A percentile compares a stretch with the other conserved stretches of the same genome.
phyloP scores from a whole-genome alignment of 2,329 filamentous ascomycete genomes.

The Fusarium anthophilum region DNA sequence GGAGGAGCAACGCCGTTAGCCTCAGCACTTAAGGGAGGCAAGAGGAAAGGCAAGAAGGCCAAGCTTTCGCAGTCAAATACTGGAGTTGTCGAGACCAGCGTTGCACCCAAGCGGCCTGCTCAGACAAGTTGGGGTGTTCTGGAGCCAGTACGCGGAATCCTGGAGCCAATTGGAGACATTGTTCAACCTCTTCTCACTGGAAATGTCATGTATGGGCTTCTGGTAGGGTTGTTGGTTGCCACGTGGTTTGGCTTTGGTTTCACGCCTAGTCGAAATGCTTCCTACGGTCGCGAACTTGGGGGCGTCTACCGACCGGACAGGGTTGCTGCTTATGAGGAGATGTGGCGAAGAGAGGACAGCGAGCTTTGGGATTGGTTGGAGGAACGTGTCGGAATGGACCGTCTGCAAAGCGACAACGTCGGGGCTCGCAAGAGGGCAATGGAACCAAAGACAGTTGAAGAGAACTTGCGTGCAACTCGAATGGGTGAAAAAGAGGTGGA shows the following conservation, averaged over 20 bases:
- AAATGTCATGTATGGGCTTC: conserved; percentile 79
- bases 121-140: conserved; percentile 77
- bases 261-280: conserved; percentile 50
- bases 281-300: conserved; percentile 47
- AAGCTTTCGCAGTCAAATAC: conserved; percentile 57
- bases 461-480: conserved; percentile 64
- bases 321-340: conserved; percentile 87
- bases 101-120: conserved; percentile 53
- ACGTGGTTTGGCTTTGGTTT: conserved; percentile 76
- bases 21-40: conserved; percentile 60
- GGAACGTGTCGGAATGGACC: conserved; percentile 80
- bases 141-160: conserved; percentile 76
- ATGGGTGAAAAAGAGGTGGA: conserved; percentile 80
- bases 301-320: conserved; percentile 65
- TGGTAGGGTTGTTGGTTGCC: conserved; percentile 77
- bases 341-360: conserved; percentile 88
- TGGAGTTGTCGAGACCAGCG: conserved; percentile 52
- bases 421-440: conserved; percentile 57
- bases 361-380: conserved; percentile 95
- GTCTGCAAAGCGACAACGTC: conserved; percentile 52
- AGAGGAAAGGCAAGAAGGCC: conserved; percentile 69
- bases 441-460: conserved; percentile 67
- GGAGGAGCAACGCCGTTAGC: conserved; percentile 58
- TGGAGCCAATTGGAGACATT: conserved; percentile 76
- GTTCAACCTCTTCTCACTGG: conserved; percentile 76